A percentile compares a stretch with the other conserved stretches of the same genome.
phyloP scores from a whole-genome alignment of 768 basidiomycete species.

The Mycena chlorophos region DNA sequence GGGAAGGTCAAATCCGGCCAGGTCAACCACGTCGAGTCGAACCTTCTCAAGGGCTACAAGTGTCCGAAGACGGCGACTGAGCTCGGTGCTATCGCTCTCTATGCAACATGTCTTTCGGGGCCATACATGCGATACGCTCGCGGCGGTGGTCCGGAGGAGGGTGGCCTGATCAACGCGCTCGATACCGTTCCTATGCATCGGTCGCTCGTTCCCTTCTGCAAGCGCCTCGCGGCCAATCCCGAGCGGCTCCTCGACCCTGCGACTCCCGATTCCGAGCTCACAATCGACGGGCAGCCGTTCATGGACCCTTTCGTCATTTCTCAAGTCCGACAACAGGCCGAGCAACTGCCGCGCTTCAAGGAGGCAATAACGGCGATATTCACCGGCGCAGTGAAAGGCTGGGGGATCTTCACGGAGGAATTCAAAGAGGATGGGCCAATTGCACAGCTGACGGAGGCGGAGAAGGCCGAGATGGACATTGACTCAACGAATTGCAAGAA shows the following conservation, averaged over 20 bases:
- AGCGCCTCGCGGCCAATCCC: background rate
- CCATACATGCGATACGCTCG: constrained; percentile 22
- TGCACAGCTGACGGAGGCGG: background rate
- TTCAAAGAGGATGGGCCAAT: background rate
- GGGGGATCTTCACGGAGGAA: background rate
- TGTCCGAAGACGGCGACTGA: constrained; percentile 25
- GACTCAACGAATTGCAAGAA: background rate
- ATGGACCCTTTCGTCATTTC: background rate
- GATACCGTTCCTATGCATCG: background rate
- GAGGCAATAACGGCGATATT: background rate
- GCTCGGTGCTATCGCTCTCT: constrained; percentile 24
- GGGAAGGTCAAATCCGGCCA: constrained; percentile 17
- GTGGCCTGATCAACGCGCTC: background rate
- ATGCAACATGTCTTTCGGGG: constrained; percentile 24
- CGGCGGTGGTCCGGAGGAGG: background rate
- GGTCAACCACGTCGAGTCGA: constrained; percentile 26
- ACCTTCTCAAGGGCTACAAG: constrained; percentile 23
- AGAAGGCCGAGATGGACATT: background rate
- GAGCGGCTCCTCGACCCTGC: background rate
- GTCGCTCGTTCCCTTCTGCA: background rate
- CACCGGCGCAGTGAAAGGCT: background rate
- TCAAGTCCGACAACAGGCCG: background rate
- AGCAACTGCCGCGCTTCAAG: background rate
- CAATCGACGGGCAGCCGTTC: background rate
- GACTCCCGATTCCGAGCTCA: background rate